Percentiles rank a stretch among this genome's conserved stretches.
These are phyloP conservation scores for Monosporascus sp. DNA, from an alignment of 2,329 filamentous ascomycete species.

Conservation along the genomic window DNA sequence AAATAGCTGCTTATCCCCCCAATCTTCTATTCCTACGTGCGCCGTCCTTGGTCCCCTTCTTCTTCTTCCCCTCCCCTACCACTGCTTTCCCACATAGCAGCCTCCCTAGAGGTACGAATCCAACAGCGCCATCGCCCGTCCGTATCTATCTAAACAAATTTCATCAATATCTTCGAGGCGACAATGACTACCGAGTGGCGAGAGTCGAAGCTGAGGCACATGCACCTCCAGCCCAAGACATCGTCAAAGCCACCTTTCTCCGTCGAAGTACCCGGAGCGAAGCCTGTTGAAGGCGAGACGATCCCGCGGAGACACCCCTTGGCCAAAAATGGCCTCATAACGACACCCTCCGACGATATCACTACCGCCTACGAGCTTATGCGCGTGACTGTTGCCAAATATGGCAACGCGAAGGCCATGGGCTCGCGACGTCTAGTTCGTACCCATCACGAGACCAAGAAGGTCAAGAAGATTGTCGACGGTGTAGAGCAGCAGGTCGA, in stretches of 20 bases:
- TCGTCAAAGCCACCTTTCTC: conserved; percentile 60
- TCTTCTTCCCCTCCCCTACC: neutral
- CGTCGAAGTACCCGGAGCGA: conserved; percentile 59
- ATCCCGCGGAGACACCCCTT: conserved; percentile 62
- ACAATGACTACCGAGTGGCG: conserved; percentile 25
- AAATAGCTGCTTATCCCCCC: neutral
- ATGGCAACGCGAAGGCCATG: conserved; percentile 59
- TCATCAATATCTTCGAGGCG: neutral
- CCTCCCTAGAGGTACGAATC: too few relatives aligned
- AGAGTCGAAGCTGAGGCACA: conserved; percentile 23
- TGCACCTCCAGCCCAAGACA: conserved; percentile 38
- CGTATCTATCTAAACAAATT: too few relatives aligned
- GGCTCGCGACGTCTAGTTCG: conserved; percentile 70
- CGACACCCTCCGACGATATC: conserved; percentile 58
- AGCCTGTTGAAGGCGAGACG: conserved; percentile 66
- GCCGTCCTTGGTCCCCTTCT: neutral
- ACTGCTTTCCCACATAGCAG: too few relatives aligned
- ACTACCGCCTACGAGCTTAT: conserved; percentile 73
- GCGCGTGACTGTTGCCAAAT: conserved; percentile 58
- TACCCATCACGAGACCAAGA: conserved; percentile 78
- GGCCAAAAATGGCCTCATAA: conserved; percentile 57
- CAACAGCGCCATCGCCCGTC: neutral
- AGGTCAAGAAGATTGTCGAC: conserved; percentile 82
- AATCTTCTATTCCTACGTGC: too few relatives aligned
- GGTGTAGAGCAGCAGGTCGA: conserved; percentile 74